A percentile compares a stretch with the other conserved stretches of the same genome.
phyloP scores from a whole-genome alignment of 2,329 filamentous ascomycete genomes.

The Xylariaceae sp. region DNA sequence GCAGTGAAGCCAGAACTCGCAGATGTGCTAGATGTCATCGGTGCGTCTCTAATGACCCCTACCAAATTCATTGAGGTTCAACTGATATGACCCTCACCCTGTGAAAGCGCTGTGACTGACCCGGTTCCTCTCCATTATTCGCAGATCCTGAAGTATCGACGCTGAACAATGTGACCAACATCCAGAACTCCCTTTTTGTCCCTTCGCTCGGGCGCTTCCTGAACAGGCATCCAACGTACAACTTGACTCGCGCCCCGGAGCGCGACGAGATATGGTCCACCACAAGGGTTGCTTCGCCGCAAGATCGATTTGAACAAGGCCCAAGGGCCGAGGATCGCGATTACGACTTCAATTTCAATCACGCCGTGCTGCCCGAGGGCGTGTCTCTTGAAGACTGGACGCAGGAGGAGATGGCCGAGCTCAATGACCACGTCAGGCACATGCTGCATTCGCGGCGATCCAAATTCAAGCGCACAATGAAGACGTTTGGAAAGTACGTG shows the following conservation, averaged over 20 bases:
- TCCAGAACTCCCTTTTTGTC: slow-evolving; percentile 84
- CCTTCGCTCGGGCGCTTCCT: slow-evolving; percentile 71
- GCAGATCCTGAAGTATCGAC: slow-evolving; percentile 78
- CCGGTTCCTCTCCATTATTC: not conserved
- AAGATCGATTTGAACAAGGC: slow-evolving; percentile 21
- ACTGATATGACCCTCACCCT: too few relatives aligned
- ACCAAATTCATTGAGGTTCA: not conserved
- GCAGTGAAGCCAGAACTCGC: slow-evolving; percentile 61
- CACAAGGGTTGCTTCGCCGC: not conserved
- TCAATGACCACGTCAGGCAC: slow-evolving; percentile 83
- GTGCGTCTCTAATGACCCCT: slow-evolving; percentile 38
- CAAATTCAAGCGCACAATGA: slow-evolving; percentile 72
- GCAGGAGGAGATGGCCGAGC: slow-evolving; percentile 64
- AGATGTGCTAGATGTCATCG: slow-evolving; percentile 63
- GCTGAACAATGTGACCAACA: slow-evolving; percentile 77
- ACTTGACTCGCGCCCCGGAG: slow-evolving; percentile 49
- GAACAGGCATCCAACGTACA: slow-evolving; percentile 75
- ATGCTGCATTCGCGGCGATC: slow-evolving; percentile 78
- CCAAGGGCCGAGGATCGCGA: slow-evolving; percentile 43
- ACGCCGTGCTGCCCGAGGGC: slow-evolving; percentile 74
- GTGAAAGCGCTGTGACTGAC: not conserved
- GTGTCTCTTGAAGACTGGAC: slow-evolving; percentile 69
- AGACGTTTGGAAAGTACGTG: slow-evolving; percentile 76
- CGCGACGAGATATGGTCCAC: not conserved
- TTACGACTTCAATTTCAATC: slow-evolving; percentile 53